These are phyloP conservation scores for Protomyces lactucae-debilis DNA, from an alignment of 1,139 yeast species.

Conservation along the genomic window DNA sequence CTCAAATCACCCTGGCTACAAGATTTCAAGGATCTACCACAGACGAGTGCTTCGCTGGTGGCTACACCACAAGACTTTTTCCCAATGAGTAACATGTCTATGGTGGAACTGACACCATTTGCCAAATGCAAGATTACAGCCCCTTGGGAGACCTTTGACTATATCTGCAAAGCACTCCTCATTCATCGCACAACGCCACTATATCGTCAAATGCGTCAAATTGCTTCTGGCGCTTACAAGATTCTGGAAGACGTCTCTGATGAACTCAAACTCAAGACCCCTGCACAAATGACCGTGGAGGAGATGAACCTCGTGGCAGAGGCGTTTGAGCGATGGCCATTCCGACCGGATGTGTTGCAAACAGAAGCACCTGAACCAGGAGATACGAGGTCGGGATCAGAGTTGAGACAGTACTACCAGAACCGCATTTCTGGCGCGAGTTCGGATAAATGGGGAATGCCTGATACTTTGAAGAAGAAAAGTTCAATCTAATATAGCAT, in stretches of 20 bases:
- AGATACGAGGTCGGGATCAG: background rate
- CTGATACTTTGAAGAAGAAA: background rate
- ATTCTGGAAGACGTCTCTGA: slow-evolving; percentile 5
- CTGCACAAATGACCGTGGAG: slow-evolving; percentile 16
- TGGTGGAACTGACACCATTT: slow-evolving; percentile 14
- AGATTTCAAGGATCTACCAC: slow-evolving; percentile 12
- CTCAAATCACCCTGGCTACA: background rate
- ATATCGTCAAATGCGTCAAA: slow-evolving; percentile 11
- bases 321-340: slow-evolving; percentile 19
- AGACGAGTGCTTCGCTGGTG: background rate
- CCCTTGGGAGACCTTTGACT: slow-evolving; percentile 23
- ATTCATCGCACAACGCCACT: slow-evolving; percentile 13
- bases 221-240: slow-evolving; percentile 20
- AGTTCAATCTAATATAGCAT: too few species aligned
- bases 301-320: slow-evolving; percentile 17
- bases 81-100: slow-evolving; percentile 6
- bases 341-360: slow-evolving; percentile 13
- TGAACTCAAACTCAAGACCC: slow-evolving; percentile 4
- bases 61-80: slow-evolving; percentile 4
- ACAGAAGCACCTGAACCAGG: slow-evolving; percentile 1
- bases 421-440: background rate
- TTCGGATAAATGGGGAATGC: background rate
- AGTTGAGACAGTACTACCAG: background rate
- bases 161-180: slow-evolving; percentile 1
- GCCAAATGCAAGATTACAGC: slow-evolving; percentile 13